Percentiles rank a stretch among this genome's conserved stretches.
Evolutionary conservation across 257 asterid species (phyloP).

Genomic region (Jacaranda mimosifolia): DNA sequence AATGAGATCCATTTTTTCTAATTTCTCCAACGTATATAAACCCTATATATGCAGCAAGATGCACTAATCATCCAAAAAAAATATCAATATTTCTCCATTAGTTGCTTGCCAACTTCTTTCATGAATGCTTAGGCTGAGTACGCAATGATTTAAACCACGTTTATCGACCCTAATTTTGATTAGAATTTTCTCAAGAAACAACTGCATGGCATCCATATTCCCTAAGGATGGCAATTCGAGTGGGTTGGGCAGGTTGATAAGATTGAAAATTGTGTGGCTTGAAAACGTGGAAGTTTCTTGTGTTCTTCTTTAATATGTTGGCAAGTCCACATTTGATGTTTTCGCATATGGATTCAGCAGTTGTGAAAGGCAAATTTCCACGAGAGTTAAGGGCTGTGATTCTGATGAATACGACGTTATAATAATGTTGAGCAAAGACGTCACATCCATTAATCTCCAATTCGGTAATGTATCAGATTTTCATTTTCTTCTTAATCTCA

Average conservation of each 20-base stretch:
- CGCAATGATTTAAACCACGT: conserved; percentile 62
- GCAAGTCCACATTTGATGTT: neutral
- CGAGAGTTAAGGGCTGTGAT: no score
- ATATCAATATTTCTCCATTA: conserved; percentile 46
- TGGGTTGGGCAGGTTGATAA: no score
- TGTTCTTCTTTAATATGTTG: neutral
- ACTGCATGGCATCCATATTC: conserved; percentile 38
- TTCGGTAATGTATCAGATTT: no score
- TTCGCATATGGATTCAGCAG: neutral
- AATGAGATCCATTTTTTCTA: conserved; percentile 36
- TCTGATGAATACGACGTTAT: no score
- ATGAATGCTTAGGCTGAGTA: conserved; percentile 54
- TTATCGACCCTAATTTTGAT: conserved; percentile 52
- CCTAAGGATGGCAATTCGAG: no score
- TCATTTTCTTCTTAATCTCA: no score
- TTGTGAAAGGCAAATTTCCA: neutral
- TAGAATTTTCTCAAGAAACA: conserved; percentile 43
- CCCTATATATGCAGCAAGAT: conserved; percentile 60
- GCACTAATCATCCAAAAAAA: conserved; percentile 71
- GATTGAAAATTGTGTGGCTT: no score
- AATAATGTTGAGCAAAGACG: no score
- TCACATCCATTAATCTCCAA: no score
- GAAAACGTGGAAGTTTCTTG: neutral
- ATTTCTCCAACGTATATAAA: conserved; percentile 67
- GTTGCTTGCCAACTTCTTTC: conserved; percentile 55